Percentiles rank a stretch among this genome's conserved stretches.
These are phyloP conservation scores for Alternaria novae-zelandiae DNA, from an alignment of 2,329 filamentous ascomycete genomes.

Conservation along the genomic window DNA sequence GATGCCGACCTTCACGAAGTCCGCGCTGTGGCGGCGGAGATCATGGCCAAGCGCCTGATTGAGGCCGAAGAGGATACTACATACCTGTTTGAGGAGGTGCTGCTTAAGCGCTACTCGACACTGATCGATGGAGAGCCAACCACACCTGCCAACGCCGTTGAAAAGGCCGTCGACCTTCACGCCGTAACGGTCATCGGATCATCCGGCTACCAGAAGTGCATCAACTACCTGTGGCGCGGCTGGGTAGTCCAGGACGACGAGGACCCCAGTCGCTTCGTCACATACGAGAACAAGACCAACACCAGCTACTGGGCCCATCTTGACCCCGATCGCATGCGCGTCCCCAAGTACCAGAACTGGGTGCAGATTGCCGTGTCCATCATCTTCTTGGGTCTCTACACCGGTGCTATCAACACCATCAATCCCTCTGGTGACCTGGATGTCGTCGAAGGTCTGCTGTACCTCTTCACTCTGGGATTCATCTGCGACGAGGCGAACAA, in stretches of 20 bases:
- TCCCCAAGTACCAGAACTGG: constrained; percentile 89
- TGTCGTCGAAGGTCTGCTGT: constrained; percentile 80
- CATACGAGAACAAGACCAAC: constrained; percentile 83
- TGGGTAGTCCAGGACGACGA: constrained; percentile 97
- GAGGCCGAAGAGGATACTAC: constrained; percentile 80
- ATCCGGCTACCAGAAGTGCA: constrained; percentile 94
- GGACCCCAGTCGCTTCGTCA: constrained; percentile 86
- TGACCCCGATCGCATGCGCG: constrained; percentile 92
- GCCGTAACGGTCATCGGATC: constrained; percentile 87
- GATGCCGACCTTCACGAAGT: constrained; percentile 84
- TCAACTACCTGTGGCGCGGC: constrained; percentile 89
- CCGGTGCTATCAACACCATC: constrained; percentile 90
- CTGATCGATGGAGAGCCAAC: constrained; percentile 74
- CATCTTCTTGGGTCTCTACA: constrained; percentile 84
- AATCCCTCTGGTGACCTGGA: constrained; percentile 86
- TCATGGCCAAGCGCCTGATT: constrained; percentile 90
- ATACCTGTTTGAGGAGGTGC: constrained; percentile 79
- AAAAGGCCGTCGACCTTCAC: constrained; percentile 92
- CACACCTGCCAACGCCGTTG: constrained; percentile 82
- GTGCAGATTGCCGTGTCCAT: constrained; percentile 86
- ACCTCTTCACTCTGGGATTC: constrained; percentile 90
- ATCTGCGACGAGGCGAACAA: constrained; percentile 87
- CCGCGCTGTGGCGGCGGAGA: constrained; percentile 82
- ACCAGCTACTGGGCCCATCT: constrained; percentile 80
- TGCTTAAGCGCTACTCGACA: constrained; percentile 89